phyloP scores from a whole-genome alignment of 73 alveolate genomes.

The Paramecium octaurelia region DNA sequence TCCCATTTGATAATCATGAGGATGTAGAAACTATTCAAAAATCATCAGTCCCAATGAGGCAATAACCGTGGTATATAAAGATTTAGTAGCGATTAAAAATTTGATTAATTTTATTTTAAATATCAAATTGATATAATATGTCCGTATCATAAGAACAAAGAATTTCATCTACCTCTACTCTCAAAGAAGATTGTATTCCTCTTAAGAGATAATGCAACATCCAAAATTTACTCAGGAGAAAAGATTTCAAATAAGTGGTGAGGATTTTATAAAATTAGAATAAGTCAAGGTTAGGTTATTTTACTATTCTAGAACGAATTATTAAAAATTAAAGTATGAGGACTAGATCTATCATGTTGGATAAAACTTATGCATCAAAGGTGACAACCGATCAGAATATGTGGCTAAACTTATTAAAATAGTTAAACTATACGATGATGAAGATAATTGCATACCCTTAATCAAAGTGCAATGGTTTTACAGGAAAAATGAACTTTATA shows the following conservation, averaged over 20 bases:
- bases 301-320: constrained; percentile 3
- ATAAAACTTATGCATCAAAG: constrained; percentile 1
- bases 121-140: constrained; percentile 9
- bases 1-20: background rate
- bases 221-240: constrained; percentile 1
- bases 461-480: constrained; percentile 26
- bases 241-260: constrained; percentile 17
- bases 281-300: background rate
- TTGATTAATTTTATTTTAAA: constrained; percentile 18
- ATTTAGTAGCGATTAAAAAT: constrained; percentile 10
- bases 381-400: constrained; percentile 20
- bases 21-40: background rate
- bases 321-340: background rate
- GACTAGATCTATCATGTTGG: constrained; percentile 9
- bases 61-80: background rate
- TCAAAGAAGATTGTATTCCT: background rate
- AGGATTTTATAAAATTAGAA: background rate
- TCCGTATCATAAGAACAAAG: constrained; percentile 23
- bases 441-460: constrained; percentile 39
- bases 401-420: constrained; percentile 40
- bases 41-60: background rate
- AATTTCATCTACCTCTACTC: background rate
- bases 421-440: constrained; percentile 7
- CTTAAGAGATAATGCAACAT: background rate
- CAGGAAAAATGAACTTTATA: background rate